Evolutionary conservation across 2,329 filamentous ascomycete genomes (phyloP), one percentile per base, ranked within the genome.

Genomic region (Pseudogymnoascus sp.): DNA sequence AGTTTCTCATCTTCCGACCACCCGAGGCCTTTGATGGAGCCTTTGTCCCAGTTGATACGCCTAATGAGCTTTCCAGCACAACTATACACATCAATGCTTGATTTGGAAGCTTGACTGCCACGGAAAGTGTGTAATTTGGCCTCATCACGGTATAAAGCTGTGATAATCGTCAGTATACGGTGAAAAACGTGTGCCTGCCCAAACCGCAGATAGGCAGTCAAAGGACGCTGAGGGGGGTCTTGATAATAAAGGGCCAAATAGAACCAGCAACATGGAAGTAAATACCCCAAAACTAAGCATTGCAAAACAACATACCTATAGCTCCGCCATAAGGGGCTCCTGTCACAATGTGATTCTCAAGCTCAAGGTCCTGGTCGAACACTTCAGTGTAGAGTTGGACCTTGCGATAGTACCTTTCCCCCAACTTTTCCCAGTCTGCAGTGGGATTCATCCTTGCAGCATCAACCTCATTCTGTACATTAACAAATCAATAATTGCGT

Each of bases 1-100:
- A 99, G 82, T 73, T 90, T 89, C 80, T 99, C 95, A 68, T 97
- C 92, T 72, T 96, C 93, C 19, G 93, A 96, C 95, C 95, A 99
- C 36, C 95, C 95, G 19, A 99, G 82, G 1, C 91, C 92, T 75
- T 88, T 90, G 73, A 99, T 90, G 2, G 87, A 81, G 54, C 91
- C 91, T 77, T 93, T 91, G 71, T 98, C 93, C 93, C 93, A 98
- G 74, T 89, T 85, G 69, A 97, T 92, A 73, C 85, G 86, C 71
- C 89, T 88, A 67, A 99, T 88, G 65, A 92, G 85, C 79, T 92
- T 95, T 63, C 95, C 95, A 10, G 95, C 89, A 75, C 89, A 93
- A 73, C 90, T 96, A 80, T 97, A 97, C 63, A 99, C 87, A 74
- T 97, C 92, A 77, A 99, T 96, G 71, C 87, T 90, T 19, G 92